These are phyloP conservation scores for Brassica rapa DNA, from an alignment of 345 rosid species.

Conservation along the genomic window DNA sequence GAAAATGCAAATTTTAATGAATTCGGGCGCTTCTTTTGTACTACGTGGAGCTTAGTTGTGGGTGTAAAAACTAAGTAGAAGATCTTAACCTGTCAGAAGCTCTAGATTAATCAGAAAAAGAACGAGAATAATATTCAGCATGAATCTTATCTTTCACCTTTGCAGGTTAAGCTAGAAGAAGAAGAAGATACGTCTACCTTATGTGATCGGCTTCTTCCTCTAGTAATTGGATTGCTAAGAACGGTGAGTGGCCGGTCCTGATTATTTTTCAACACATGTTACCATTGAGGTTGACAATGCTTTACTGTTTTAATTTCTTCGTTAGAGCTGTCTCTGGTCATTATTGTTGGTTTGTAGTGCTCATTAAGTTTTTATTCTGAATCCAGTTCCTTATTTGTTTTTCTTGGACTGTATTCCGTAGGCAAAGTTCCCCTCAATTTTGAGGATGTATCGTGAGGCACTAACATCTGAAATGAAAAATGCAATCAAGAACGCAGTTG, in stretches of 20 bases:
- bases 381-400: constrained; percentile 29
- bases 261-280: constrained; percentile 2
- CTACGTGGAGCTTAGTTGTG: constrained; percentile 16
- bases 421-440: constrained; percentile 90
- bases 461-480: constrained; percentile 93
- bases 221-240: constrained; percentile 81
- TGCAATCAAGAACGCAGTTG: constrained; percentile 89
- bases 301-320: constrained; percentile 7
- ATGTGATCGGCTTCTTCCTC: constrained; percentile 72
- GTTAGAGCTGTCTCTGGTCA: constrained; percentile 11
- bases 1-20: constrained; percentile 5
- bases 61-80: constrained; percentile 15
- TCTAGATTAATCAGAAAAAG: constrained; percentile 14
- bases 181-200: constrained; percentile 70
- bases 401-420: constrained; percentile 34
- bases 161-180: constrained; percentile 65
- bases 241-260: constrained; percentile 54
- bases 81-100: constrained; percentile 11
- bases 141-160: constrained; percentile 19
- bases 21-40: background rate
- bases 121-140: background rate
- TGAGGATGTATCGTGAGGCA: constrained; percentile 87
- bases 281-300: constrained; percentile 6
- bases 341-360: constrained; percentile 6
- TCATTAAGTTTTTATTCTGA: constrained; percentile 8